Base-by-base conservation (phyloP, 75 land plant genomes). In the Ceratopteris richardii region DNA sequence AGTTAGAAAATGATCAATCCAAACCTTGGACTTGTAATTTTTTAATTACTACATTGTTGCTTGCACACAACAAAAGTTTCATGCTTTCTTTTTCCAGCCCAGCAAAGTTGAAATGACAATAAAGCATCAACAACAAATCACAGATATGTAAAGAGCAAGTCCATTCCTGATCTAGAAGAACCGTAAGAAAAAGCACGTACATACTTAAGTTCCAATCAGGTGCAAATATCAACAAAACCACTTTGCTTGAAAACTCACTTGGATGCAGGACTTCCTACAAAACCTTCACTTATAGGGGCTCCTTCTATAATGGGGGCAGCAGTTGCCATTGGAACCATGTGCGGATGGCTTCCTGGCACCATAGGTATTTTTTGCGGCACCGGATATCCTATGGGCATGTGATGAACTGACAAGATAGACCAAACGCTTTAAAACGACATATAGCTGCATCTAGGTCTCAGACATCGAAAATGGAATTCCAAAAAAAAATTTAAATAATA, bases 371-470 rank as follows among this genome's bases (percentile, higher is more conserved):
- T 88, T 31, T 68, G 86, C 12, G 77, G 72, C 17, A 82, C 79
- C 43, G 95, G 89, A 54, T 93, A 93, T 31, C 82, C 90, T 78
- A 82, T 82, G 7, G 94, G 98, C 43, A 77, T 60, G 58, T 80
- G 83, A 72, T 81, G 85, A 60, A 86, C 96, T 90, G 85, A 37
- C 37, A 29, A 42, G 29, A 18, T 71, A 75, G 70, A 69, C 69
- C 67, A 72, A 60, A 77, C 10, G 54, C 47, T 48, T 12, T 54
- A 20, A 46, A 54, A 64, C 23, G 64, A 52, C 69, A 57, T 56
- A 70, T 44, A 31, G 48, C 61, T 62, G 50, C 66, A 33, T 56
- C 18, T 17, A 76, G 64, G 21, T 53, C 11, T 27, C 61, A 19
- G 30, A 50, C 27, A 42, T n/a, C n/a, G n/a, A n/a, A n/a, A n/a